phyloP scores from a whole-genome alignment of 441 rosid species.

The Breynia disticha region DNA sequence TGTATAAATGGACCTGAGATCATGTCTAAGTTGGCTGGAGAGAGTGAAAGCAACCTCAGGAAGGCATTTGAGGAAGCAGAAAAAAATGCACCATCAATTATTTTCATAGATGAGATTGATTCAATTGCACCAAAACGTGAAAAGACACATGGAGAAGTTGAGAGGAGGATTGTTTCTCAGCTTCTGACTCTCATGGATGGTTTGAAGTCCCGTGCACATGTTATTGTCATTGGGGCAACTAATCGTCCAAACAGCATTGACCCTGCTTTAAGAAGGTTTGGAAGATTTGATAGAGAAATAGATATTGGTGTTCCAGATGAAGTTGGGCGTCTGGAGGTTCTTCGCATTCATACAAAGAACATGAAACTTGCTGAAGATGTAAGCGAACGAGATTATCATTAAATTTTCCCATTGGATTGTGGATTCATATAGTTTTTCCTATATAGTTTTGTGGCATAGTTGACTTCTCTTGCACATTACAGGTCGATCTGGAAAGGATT shows the following conservation, averaged over 20 bases:
- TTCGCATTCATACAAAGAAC: slow-evolving; percentile 53
- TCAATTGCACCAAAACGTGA: slow-evolving; percentile 71
- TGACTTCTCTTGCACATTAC: no score
- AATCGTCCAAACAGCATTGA: slow-evolving; percentile 49
- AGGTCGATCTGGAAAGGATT: slow-evolving; percentile 62
- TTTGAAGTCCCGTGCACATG: slow-evolving; percentile 46
- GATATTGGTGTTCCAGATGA: slow-evolving; percentile 71
- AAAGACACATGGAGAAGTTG: slow-evolving; percentile 68
- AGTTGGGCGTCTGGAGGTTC: slow-evolving; percentile 50
- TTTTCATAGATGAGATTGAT: slow-evolving; percentile 64
- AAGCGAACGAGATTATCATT: no score
- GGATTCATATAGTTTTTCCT: no score
- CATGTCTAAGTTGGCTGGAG: slow-evolving; percentile 75
- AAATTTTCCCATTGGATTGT: no score
- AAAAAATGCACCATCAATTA: slow-evolving; percentile 69
- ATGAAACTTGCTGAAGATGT: slow-evolving; percentile 57
- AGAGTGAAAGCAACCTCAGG: slow-evolving; percentile 71
- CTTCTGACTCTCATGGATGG: slow-evolving; percentile 61
- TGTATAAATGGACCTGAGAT: slow-evolving; percentile 67
- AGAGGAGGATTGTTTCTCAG: slow-evolving; percentile 64
- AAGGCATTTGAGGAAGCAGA: slow-evolving; percentile 76
- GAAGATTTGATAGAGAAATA: slow-evolving; percentile 53
- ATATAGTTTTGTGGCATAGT: no score
- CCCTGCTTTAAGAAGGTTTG: slow-evolving; percentile 51
- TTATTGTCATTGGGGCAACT: slow-evolving; percentile 50